Conservation (phyloP, 2,329 filamentous ascomycete genomes). For the Fusarium euwallaceae region DNA sequence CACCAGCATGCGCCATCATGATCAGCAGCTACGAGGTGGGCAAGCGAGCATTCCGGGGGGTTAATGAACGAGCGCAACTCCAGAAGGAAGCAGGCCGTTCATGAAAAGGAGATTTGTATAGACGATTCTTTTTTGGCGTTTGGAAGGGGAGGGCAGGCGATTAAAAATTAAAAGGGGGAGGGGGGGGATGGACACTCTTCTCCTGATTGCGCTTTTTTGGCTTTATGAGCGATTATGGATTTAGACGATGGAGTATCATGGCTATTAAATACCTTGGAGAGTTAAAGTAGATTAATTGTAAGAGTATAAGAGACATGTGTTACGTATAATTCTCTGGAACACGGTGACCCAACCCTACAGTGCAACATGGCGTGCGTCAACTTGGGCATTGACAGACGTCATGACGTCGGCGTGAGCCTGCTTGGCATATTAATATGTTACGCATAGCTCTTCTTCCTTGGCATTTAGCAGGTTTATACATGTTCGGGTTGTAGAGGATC, state of each 20-base stretch:
- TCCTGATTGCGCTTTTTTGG: conserved; percentile 17
- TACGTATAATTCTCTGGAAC: not conserved
- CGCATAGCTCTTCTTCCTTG: not conserved
- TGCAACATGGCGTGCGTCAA: no score
- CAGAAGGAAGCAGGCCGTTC: conserved; percentile 20
- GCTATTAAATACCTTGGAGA: conserved; percentile 30
- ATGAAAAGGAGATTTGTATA: conserved; percentile 31
- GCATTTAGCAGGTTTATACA: not conserved
- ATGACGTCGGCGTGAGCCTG: not conserved
- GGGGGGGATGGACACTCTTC: conserved; percentile 29
- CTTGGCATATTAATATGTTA: not conserved
- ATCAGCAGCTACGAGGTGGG: conserved; percentile 98
- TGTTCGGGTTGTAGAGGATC: not conserved
- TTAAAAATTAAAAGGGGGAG: not conserved
- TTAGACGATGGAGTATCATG: conserved; percentile 33
- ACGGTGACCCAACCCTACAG: not conserved
- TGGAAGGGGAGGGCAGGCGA: conserved; percentile 9
- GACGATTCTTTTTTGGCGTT: conserved; percentile 37
- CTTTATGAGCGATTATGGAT: conserved; percentile 17
- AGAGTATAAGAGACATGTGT: conserved; percentile 27
- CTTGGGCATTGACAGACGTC: no score
- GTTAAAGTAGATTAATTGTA: conserved; percentile 44
- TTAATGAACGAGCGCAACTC: conserved; percentile 69
- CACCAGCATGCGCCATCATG: conserved; percentile 98
- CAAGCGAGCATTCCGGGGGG: conserved; percentile 84